These are phyloP conservation scores for Colletotrichum gloeosporioides DNA, from an alignment of 2,329 filamentous ascomycete genomes.

Conservation along the genomic window DNA sequence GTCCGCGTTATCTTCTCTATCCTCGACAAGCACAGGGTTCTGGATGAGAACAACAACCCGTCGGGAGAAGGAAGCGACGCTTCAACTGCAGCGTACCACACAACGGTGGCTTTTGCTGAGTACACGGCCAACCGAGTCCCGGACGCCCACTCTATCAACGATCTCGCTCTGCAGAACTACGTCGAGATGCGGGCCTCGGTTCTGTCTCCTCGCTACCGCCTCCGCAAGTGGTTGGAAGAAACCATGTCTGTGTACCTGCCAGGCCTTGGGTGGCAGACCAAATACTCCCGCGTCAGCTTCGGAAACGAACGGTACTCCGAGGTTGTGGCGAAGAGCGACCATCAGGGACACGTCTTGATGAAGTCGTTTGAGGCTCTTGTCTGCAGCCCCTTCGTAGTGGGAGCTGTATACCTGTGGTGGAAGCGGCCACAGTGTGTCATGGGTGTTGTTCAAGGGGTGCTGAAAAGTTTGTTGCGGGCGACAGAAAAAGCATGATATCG, in stretches of 20 bases:
- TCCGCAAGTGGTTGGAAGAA: conserved; percentile 89
- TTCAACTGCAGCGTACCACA: conserved; percentile 63
- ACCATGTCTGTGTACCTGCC: conserved; percentile 78
- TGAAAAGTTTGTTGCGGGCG: background rate
- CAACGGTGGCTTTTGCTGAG: conserved; percentile 73
- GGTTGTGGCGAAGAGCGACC: conserved; percentile 72
- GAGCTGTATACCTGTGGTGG: conserved; percentile 22
- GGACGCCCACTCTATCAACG: conserved; percentile 90
- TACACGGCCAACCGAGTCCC: conserved; percentile 78
- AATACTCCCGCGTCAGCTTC: conserved; percentile 92
- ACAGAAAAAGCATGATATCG: background rate
- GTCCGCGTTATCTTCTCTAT: conserved; percentile 86
- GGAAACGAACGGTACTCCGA: conserved; percentile 91
- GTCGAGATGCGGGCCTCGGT: conserved; percentile 92
- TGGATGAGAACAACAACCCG: conserved; percentile 49
- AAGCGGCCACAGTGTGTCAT: conserved; percentile 17
- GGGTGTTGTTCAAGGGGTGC: background rate
- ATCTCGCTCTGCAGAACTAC: conserved; percentile 90
- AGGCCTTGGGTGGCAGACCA: conserved; percentile 83
- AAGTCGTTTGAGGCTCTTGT: conserved; percentile 14
- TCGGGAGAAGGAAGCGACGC: conserved; percentile 38
- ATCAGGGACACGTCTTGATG: conserved; percentile 69
- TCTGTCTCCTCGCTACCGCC: conserved; percentile 74
- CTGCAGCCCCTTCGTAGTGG: conserved; percentile 16
- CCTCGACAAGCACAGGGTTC: conserved; percentile 70